phyloP scores from a whole-genome alignment of 2,329 filamentous ascomycete genomes.

The Calonectria ilicicola region DNA sequence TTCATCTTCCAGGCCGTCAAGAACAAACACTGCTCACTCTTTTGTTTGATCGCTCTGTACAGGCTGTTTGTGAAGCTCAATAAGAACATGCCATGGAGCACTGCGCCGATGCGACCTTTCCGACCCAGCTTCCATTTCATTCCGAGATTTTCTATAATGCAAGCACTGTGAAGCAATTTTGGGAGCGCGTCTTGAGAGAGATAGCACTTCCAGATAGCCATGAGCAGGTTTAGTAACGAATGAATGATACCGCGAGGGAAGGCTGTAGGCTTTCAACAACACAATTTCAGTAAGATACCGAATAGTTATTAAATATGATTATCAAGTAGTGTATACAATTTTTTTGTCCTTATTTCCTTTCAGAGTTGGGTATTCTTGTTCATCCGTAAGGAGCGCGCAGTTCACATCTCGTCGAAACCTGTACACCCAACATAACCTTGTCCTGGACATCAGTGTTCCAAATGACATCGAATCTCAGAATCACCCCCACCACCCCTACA shows the following conservation, averaged over 20 bases:
- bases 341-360: neutral
- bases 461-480: no score
- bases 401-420: neutral
- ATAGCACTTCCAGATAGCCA: neutral
- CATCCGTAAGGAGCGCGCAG: neutral
- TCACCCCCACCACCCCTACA: no score
- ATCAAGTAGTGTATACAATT: neutral
- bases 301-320: neutral
- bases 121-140: constrained; percentile 57
- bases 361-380: neutral
- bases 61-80: constrained; percentile 39
- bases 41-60: constrained; percentile 26
- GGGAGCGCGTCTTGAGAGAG: neutral
- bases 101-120: constrained; percentile 52
- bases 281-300: neutral
- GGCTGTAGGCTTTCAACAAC: neutral
- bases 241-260: neutral
- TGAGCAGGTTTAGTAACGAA: neutral
- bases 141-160: constrained; percentile 47
- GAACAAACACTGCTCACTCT: neutral
- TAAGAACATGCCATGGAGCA: constrained; percentile 47
- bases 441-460: neutral
- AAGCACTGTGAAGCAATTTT: neutral
- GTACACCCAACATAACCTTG: neutral
- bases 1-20: no score